Percentiles rank a stretch among this genome's conserved stretches.
These are phyloP conservation scores for Sugiyamaella japonica DNA, from an alignment of 1,139 yeast species.

Conservation along the genomic window DNA sequence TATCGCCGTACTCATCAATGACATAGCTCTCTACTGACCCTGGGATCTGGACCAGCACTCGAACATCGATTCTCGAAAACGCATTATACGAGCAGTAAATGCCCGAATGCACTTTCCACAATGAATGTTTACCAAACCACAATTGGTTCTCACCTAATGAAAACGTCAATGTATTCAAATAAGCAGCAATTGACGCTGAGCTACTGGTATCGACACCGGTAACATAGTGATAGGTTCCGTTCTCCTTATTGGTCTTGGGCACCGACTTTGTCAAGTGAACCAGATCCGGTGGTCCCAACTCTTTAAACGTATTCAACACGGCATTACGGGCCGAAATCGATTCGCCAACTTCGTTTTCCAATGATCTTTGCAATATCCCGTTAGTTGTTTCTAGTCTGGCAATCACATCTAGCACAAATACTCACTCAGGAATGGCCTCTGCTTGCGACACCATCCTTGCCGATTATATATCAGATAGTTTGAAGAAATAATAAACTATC, in stretches of 20 bases:
- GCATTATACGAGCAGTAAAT: conserved; percentile 68
- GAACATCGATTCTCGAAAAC: conserved; percentile 64
- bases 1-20: conserved; percentile 55
- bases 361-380: conserved; percentile 35
- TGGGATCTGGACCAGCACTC: conserved; percentile 68
- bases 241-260: conserved; percentile 48
- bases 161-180: conserved; percentile 70
- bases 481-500: no score
- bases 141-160: conserved; percentile 60
- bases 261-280: conserved; percentile 59
- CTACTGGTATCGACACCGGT: conserved; percentile 65
- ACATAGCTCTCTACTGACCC: conserved; percentile 81
- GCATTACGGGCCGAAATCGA: conserved; percentile 52
- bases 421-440: conserved; percentile 40
- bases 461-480: background rate
- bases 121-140: conserved; percentile 73
- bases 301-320: conserved; percentile 49
- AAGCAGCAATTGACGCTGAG: conserved; percentile 63
- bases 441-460: conserved; percentile 14
- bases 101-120: conserved; percentile 76
- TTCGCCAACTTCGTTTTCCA: conserved; percentile 52
- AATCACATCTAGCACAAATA: conserved; percentile 10
- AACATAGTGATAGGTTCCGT: conserved; percentile 66
- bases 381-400: background rate
- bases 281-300: conserved; percentile 88